A percentile compares a stretch with the other conserved stretches of the same genome.
These are phyloP conservation scores for Mallotus repandus DNA, from an alignment of 441 rosid species.

Conservation along the genomic window DNA sequence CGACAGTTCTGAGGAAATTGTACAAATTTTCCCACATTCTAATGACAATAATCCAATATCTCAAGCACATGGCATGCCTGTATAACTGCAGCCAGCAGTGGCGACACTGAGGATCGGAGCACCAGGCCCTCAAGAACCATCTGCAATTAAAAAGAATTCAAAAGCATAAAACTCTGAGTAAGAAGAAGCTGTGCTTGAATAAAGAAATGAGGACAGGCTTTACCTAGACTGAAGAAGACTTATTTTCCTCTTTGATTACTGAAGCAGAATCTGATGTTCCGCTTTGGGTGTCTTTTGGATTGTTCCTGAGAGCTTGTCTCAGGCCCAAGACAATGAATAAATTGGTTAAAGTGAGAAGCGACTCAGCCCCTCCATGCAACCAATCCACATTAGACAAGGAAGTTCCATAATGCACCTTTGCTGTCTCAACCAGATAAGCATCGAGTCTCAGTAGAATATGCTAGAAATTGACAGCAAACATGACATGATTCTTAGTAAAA, in stretches of 20 bases:
- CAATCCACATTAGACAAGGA: constrained; percentile 88
- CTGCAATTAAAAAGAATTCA: neutral
- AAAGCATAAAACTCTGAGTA: neutral
- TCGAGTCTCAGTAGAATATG: neutral
- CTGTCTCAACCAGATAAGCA: constrained; percentile 39
- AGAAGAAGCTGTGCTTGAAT: neutral
- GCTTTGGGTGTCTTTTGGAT: constrained; percentile 30
- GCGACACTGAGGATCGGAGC: neutral
- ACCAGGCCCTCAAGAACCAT: constrained; percentile 1
- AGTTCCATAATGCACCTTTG: constrained; percentile 81
- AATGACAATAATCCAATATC: neutral
- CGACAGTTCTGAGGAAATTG: neutral
- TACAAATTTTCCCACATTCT: too few species aligned
- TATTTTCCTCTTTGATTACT: constrained; percentile 32
- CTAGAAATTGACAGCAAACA: too few species aligned
- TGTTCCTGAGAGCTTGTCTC: constrained; percentile 64
- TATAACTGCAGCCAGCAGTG: neutral
- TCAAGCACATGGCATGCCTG: neutral
- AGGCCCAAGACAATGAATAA: constrained; percentile 80
- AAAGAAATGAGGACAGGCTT: neutral
- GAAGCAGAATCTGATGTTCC: constrained; percentile 23
- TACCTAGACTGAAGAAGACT: constrained; percentile 33
- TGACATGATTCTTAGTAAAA: neutral
- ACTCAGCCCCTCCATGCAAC: constrained; percentile 91
- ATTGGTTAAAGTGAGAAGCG: constrained; percentile 80